These are phyloP conservation scores for Rhizopogon rudus DNA, from an alignment of 768 basidiomycete species.

Conservation along the genomic window DNA sequence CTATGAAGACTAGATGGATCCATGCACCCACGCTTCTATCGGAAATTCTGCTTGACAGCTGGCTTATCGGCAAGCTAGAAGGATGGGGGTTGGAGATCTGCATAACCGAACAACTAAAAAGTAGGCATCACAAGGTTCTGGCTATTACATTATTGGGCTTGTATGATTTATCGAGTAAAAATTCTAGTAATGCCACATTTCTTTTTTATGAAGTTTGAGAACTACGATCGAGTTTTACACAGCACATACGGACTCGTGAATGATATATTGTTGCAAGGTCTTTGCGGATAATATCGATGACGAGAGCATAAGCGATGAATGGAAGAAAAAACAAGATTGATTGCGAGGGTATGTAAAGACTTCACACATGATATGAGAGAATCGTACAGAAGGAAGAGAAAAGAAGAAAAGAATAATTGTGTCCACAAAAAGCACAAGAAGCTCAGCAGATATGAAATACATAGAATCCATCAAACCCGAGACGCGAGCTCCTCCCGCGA, in stretches of 20 bases:
- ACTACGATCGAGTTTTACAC: neutral
- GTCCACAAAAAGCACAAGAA: neutral
- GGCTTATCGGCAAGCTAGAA: slow-evolving; percentile 23
- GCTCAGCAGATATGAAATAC: neutral
- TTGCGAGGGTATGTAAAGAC: neutral
- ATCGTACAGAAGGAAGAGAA: neutral
- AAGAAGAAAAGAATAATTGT: neutral
- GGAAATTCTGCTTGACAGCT: slow-evolving; percentile 20
- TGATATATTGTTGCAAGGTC: neutral
- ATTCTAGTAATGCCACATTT: neutral
- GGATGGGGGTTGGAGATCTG: neutral
- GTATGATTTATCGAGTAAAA: neutral
- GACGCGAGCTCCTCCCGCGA: slow-evolving; percentile 55
- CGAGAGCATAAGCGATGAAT: neutral
- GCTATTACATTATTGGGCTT: neutral
- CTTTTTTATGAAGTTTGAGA: neutral
- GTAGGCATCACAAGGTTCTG: neutral
- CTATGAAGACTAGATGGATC: slow-evolving; percentile 22
- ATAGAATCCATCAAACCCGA: neutral
- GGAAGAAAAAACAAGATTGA: neutral
- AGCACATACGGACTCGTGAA: neutral
- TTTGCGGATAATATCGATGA: too few relatives aligned
- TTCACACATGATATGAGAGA: neutral
- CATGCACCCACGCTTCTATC: slow-evolving; percentile 24
- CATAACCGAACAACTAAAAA: neutral